Conservation (phyloP, 306 rosid species). For the Erythrophleum fordii region DNA sequence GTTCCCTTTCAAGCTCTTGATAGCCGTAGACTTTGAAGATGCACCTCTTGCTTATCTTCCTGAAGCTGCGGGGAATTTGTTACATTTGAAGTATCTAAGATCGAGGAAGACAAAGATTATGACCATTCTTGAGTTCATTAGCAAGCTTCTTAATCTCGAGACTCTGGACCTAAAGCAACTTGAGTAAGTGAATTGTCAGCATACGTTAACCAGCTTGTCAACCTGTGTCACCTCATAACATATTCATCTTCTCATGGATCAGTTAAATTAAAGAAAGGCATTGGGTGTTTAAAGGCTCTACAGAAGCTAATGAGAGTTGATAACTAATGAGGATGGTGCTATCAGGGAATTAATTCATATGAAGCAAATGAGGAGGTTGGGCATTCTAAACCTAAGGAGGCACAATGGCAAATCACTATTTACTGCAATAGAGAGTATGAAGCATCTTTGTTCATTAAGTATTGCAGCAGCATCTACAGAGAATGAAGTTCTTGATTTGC, state of each 20-base stretch:
- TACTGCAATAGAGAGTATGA: neutral
- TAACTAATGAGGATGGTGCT: no score
- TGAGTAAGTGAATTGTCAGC: no score
- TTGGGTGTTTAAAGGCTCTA: no score
- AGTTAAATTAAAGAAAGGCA: no score
- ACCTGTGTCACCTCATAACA: no score
- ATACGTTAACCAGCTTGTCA: no score
- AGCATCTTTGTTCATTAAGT: neutral
- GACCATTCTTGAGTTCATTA: constrained; percentile 3
- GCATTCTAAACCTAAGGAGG: neutral
- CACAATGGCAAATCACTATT: neutral
- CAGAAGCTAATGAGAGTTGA: no score
- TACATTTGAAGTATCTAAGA: constrained; percentile 22
- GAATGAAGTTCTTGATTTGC: neutral
- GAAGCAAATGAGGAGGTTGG: neutral
- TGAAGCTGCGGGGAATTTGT: neutral
- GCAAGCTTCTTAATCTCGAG: neutral
- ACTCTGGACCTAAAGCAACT: no score
- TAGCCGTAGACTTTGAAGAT: constrained; percentile 26
- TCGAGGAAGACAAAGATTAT: neutral
- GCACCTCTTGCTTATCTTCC: constrained; percentile 12
- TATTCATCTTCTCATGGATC: no score
- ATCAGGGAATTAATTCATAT: no score
- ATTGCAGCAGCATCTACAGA: neutral
- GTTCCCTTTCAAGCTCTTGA: constrained; percentile 11